phyloP scores from a whole-genome alignment of 345 rosid genomes.

The Brassica napus region DNA sequence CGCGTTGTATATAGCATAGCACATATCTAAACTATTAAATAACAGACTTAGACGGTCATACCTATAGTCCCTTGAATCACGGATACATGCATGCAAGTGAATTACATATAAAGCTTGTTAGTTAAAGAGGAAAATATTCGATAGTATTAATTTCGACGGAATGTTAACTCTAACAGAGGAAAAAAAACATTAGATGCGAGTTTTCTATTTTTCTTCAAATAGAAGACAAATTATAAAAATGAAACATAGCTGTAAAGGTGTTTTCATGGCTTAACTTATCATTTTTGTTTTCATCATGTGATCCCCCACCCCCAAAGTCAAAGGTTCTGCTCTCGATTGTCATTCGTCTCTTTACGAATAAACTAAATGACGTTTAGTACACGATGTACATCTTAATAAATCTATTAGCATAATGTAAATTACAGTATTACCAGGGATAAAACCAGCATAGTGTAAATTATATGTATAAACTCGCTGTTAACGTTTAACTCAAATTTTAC shows the following conservation, averaged over 20 bases:
- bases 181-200: neutral
- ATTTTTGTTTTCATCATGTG: constrained; percentile 23
- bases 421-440: neutral
- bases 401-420: too few relatives aligned
- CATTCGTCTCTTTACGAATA: neutral
- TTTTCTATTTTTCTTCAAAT: neutral
- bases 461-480: neutral
- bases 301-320: neutral
- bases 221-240: constrained; percentile 12
- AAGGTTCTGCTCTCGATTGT: neutral
- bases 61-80: neutral
- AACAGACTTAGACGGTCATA: neutral
- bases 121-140: neutral
- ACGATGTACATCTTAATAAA: neutral
- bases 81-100: constrained; percentile 5
- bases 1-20: neutral
- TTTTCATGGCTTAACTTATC: constrained; percentile 15
- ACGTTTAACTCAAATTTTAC: neutral
- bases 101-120: neutral
- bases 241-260: constrained; percentile 30
- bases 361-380: neutral
- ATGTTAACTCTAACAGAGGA: neutral
- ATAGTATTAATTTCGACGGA: neutral
- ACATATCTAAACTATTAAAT: neutral
- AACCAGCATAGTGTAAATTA: too few relatives aligned